Evolutionary conservation across 306 rosid genomes (phyloP).

Genomic region (Pachyrhizus erosus): DNA sequence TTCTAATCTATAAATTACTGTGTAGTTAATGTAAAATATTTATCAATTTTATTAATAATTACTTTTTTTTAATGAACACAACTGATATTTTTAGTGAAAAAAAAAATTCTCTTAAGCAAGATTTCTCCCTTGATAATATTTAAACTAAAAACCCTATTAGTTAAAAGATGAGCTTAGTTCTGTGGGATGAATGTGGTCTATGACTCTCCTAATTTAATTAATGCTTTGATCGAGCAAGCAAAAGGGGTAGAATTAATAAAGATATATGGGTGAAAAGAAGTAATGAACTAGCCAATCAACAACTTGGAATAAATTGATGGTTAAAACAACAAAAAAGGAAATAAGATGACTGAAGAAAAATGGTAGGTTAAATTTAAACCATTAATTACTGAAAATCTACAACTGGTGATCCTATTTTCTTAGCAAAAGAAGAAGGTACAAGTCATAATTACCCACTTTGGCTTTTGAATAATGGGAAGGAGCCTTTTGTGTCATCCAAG

Average conservation of each 20-base stretch:
- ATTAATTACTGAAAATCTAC: background rate
- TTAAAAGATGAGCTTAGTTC: too few relatives aligned
- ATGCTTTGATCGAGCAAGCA: background rate
- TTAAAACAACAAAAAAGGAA: background rate
- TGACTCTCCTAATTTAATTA: background rate
- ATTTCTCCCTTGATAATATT: too few relatives aligned
- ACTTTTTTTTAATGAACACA: too few relatives aligned
- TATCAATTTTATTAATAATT: too few relatives aligned
- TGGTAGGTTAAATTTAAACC: background rate
- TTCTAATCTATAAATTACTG: too few relatives aligned
- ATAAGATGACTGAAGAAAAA: background rate
- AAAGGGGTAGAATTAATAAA: background rate
- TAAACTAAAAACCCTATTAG: too few relatives aligned
- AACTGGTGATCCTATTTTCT: background rate
- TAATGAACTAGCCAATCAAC: background rate
- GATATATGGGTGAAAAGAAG: background rate
- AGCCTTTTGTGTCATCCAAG: constrained; percentile 48
- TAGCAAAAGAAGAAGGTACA: constrained; percentile 35
- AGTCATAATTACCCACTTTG: constrained; percentile 38
- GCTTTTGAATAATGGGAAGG: constrained; percentile 49
- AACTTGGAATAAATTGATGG: background rate
- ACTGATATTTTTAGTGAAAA: too few relatives aligned
- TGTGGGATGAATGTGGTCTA: too few relatives aligned
- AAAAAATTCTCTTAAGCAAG: too few relatives aligned
- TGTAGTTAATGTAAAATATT: too few relatives aligned